phyloP scores from a whole-genome alignment of 2,329 filamentous ascomycete genomes.

The Calonectria multiphialidica region DNA sequence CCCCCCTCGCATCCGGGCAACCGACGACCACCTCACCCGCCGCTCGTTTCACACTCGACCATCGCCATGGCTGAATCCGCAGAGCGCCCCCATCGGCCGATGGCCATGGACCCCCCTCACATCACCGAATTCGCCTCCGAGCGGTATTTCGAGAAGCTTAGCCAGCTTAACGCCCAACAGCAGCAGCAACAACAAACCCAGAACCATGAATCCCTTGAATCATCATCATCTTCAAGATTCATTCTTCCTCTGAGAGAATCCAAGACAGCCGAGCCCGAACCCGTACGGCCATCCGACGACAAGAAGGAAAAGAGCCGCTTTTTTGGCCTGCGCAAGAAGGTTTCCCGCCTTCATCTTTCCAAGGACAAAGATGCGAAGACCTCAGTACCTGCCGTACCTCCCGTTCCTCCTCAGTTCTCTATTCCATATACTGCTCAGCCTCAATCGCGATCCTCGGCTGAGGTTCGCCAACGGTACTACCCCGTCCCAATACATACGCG shows the following conservation, averaged over 20 bases:
- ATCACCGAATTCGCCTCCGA: constrained; percentile 76
- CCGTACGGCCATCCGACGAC: constrained; percentile 45
- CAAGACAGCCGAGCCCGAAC: constrained; percentile 48
- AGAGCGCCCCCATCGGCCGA: constrained; percentile 45
- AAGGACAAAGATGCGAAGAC: constrained; percentile 42
- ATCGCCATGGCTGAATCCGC: constrained; percentile 50
- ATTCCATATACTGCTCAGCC: neutral
- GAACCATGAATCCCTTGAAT: constrained; percentile 31
- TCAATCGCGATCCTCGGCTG: constrained; percentile 38
- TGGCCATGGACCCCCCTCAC: constrained; percentile 71
- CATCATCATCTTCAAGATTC: constrained; percentile 55
- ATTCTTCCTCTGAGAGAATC: constrained; percentile 63
- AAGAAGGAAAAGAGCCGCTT: constrained; percentile 59
- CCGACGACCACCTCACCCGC: constrained; percentile 19
- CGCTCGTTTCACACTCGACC: constrained; percentile 35
- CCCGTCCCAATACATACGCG: constrained; percentile 8
- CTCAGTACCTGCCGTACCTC: constrained; percentile 18
- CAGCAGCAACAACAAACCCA: constrained; percentile 49
- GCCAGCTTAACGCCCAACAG: constrained; percentile 64
- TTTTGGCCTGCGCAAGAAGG: constrained; percentile 55
- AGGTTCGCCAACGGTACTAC: constrained; percentile 50
- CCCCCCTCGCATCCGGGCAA: constrained; percentile 24
- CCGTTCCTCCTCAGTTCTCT: constrained; percentile 8
- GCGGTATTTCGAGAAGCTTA: constrained; percentile 73
- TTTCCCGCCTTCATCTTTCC: constrained; percentile 48